Base-by-base conservation (phyloP, 768 basidiomycete genomes). In the Rhodotorula babjevae region DNA sequence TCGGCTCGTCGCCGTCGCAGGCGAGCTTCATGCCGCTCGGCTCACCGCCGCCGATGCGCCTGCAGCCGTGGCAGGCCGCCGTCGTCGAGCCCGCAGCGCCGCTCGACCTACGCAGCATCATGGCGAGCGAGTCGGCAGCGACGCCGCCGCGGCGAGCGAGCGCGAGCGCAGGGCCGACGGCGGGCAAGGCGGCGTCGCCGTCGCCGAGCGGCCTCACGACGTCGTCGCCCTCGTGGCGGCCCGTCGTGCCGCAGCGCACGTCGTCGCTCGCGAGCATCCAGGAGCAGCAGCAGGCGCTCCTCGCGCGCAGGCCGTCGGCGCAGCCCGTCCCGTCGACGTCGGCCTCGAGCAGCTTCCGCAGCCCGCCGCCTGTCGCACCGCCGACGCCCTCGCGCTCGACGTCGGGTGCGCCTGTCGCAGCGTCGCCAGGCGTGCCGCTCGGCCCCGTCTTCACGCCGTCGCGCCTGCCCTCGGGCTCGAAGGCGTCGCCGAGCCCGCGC, bases 391-490 rank as follows among this genome's bases (percentile, higher is more conserved):
- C 53, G 3, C 53, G 53, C 53, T n/a, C 14, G 9, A 42, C 61
- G 9, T 67, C 52, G 0, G 3, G 33, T 19, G 27, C 57, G 0
- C 44, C 58, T 21, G 56, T 27, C 1, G 25, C 58, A 2, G 44
- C 73, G 29, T 61, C 72, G 6, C 62, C 76, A 2, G 25, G 50
- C 16, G 42, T 47, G 3, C 65, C 70, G 1, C 46, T 56, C 33
- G 77, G 73, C 10, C 77, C 77, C n/a, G 63, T 77, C 42, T 75
- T 73, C 61, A 73, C 77, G 8, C 77, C 77, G 6, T 53, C 69
- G 4, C 61, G 77, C 10, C 25, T 66, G 21, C 40, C 61, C 3
- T 50, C 71, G 18, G 47, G 29, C 46, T 46, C 61, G 9, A 47
- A 61, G 31, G 16, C n/a, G 14, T 31, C 47, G 33, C 25, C 67